These are phyloP conservation scores for Phaeoacremonium minimum DNA, from an alignment of 2,329 filamentous ascomycete genomes.

Conservation along the genomic window DNA sequence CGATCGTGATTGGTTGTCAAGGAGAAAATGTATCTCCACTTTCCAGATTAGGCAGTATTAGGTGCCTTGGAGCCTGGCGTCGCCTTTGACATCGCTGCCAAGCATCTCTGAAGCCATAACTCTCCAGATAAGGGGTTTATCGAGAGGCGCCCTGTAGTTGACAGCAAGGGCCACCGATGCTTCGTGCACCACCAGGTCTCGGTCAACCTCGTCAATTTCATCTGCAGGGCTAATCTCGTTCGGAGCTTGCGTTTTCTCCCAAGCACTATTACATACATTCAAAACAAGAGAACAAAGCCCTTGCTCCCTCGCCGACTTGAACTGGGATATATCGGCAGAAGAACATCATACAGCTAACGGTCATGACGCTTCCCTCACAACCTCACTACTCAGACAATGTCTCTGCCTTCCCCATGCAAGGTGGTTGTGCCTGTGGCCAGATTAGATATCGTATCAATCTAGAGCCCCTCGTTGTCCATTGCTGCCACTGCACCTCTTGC, in stretches of 20 bases:
- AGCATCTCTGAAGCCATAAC: too few species aligned
- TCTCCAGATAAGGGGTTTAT: too few species aligned
- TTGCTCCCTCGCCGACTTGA: too few species aligned
- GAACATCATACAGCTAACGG: background rate
- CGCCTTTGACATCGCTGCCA: background rate
- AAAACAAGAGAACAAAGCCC: background rate
- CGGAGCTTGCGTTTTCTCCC: too few species aligned
- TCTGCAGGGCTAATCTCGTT: too few species aligned
- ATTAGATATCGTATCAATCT: conserved; percentile 62
- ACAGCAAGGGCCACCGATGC: too few species aligned
- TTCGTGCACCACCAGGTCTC: too few species aligned
- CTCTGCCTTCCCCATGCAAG: conserved; percentile 17
- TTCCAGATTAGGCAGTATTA: background rate
- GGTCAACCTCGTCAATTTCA: too few species aligned
- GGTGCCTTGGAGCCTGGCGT: background rate
- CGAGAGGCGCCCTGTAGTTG: too few species aligned
- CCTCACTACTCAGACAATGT: conserved; percentile 9
- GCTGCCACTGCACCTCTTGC: conserved; percentile 43
- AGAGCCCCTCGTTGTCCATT: conserved; percentile 40
- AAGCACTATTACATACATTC: too few species aligned
- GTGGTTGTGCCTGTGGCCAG: conserved; percentile 65
- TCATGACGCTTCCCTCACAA: background rate
- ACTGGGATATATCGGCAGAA: background rate
- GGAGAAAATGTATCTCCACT: too few species aligned
- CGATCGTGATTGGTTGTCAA: too few species aligned